Percentiles rank a stretch among this genome's conserved stretches.
Conservation (phyloP, 192 early-diverging fungal genomes). For the Gonapodya prolifera region DNA sequence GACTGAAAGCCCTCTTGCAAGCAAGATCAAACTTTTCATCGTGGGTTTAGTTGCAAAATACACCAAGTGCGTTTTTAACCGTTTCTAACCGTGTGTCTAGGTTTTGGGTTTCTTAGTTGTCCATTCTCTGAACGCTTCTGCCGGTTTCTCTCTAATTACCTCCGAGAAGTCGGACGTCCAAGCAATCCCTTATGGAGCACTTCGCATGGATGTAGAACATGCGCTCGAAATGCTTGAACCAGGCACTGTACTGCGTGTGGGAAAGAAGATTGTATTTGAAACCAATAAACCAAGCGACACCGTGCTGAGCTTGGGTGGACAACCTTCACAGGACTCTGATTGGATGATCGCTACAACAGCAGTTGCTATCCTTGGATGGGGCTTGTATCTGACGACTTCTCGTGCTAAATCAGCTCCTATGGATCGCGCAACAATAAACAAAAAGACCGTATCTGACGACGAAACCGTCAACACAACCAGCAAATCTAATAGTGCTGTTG, state of each 20-base stretch:
- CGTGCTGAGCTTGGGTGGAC: neutral
- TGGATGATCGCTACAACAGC: neutral
- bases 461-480: neutral
- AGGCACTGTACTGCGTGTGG: neutral
- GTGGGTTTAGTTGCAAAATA: neutral
- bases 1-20: neutral
- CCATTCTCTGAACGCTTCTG: conserved; percentile 23
- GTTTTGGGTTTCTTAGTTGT: conserved; percentile 19
- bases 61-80: neutral
- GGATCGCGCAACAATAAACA: neutral
- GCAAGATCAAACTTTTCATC: conserved; percentile 5
- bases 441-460: neutral
- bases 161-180: neutral
- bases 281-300: neutral
- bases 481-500: neutral
- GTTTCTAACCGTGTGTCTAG: conserved; percentile 3
- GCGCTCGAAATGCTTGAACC: neutral
- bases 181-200: neutral
- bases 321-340: neutral
- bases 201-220: neutral
- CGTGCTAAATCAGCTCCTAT: neutral
- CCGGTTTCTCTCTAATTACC: conserved; percentile 4
- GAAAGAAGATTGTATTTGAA: neutral
- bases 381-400: neutral
- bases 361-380: neutral